A percentile compares a stretch with the other conserved stretches of the same genome.
phyloP scores from a whole-genome alignment of 495 filamentous ascomycete genomes.

The Annulohypoxylon nitens region DNA sequence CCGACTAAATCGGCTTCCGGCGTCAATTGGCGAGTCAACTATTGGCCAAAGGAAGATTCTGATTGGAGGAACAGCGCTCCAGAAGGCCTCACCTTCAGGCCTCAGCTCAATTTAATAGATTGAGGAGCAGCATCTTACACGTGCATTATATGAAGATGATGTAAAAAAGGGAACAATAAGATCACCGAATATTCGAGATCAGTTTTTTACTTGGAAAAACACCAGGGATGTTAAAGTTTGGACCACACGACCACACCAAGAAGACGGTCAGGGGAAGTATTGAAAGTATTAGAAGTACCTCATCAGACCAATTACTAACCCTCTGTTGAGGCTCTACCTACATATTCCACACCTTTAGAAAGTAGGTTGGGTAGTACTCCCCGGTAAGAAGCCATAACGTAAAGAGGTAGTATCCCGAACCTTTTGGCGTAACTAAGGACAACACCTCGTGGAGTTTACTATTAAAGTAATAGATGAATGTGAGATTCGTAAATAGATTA shows the following conservation, averaged over 20 bases:
- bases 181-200: conserved; percentile 44
- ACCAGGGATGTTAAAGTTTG: conserved; percentile 24
- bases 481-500: conserved; percentile 29
- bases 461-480: conserved; percentile 21
- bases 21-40: conserved; percentile 45
- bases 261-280: conserved; percentile 4
- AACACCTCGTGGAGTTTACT: conserved; percentile 28
- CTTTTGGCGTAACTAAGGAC: conserved; percentile 36
- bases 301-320: conserved; percentile 18
- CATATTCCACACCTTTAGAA: conserved; percentile 11
- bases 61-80: conserved; percentile 46
- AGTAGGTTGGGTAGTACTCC: conserved; percentile 26
- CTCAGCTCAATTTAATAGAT: conserved; percentile 47
- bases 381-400: conserved; percentile 40
- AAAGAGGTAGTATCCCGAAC: conserved; percentile 46
- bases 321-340: conserved; percentile 43
- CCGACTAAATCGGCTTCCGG: conserved; percentile 46
- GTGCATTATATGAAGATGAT: conserved; percentile 48
- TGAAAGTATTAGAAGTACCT: background rate
- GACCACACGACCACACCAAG: conserved; percentile 19
- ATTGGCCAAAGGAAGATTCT: conserved; percentile 35
- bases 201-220: conserved; percentile 33
- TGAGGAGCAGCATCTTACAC: conserved; percentile 45
- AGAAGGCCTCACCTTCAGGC: conserved; percentile 40
- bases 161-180: conserved; percentile 37